Base-by-base conservation (phyloP, 345 rosid genomes). In the Arabidopsis arenosa region DNA sequence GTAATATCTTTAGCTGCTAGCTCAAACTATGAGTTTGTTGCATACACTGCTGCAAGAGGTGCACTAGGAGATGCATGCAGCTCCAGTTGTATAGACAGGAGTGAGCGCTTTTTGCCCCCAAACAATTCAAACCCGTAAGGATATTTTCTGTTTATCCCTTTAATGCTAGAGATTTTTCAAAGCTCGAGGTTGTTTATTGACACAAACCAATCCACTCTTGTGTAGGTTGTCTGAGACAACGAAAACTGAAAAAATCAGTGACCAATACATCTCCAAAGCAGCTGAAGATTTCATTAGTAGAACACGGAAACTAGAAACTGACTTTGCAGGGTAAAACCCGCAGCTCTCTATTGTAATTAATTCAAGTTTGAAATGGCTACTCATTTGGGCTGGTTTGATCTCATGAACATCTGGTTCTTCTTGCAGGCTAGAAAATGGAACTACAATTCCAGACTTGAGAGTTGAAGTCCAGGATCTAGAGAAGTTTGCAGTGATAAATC, bases 391-490 rank as follows among this genome's bases (percentile, higher is more conserved):
- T 15, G 69, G 53, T 57, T 55, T 61, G 66, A 44, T 30, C 74
- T 73, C 54, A 55, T 66, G 53, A 23, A 65, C 44, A 66, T 59
- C 5, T 52, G 63, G 1, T 51, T 56, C 44, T 68, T 74, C 45
- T 68, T 81, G 83, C 90, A 95, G 99, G 76, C 70, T 90, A 86
- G 89, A 92, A 57, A 90, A 84, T 68, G 83, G 89, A 79, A 70
- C 80, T 62, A 86, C 91, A 21, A 66, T 88, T 39, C 17, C 86
- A 51, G 97, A 94, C 80, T 63, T 94, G 81, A 82, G 87, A 83
- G 79, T 92, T 56, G 98, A 94, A 77, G 89, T 89, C 60, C 86
- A 90, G 76, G 97, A 95, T 68, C 75, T 90, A 44, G 97, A 89
- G 87, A 90, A 79, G 80, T 82, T 85, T 75, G 86, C 90, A 52